phyloP scores from a whole-genome alignment of 2,329 filamentous ascomycete species.

The Scedosporium aurantiacum region DNA sequence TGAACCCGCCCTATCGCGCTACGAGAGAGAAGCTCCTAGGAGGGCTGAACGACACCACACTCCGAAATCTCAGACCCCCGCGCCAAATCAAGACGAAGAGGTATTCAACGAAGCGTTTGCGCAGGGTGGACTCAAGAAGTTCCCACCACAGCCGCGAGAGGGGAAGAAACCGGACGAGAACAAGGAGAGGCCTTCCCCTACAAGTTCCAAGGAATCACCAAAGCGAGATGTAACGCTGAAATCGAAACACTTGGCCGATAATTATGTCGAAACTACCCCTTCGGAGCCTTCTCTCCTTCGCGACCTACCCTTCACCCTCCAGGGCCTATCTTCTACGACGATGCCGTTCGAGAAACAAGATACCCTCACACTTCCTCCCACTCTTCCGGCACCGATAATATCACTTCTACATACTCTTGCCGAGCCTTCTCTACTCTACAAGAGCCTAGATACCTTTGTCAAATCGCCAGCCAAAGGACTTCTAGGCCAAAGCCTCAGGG shows the following conservation, averaged over 20 bases:
- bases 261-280: slow-evolving; percentile 46
- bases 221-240: slow-evolving; percentile 44
- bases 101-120: slow-evolving; percentile 42
- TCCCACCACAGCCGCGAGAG: slow-evolving; percentile 27
- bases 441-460: slow-evolving; percentile 68
- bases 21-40: slow-evolving; percentile 25
- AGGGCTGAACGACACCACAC: slow-evolving; percentile 25
- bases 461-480: slow-evolving; percentile 72
- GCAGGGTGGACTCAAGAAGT: slow-evolving; percentile 36
- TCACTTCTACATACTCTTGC: slow-evolving; percentile 81
- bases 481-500: slow-evolving; percentile 83
- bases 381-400: slow-evolving; percentile 72
- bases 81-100: slow-evolving; percentile 33
- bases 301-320: slow-evolving; percentile 84
- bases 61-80: slow-evolving; percentile 23
- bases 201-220: slow-evolving; percentile 17
- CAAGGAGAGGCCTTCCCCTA: slow-evolving; percentile 14
- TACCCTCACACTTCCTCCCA: slow-evolving; percentile 63
- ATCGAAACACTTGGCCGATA: slow-evolving; percentile 45
- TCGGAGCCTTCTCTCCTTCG: slow-evolving; percentile 57
- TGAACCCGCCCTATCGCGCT: slow-evolving; percentile 14
- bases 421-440: slow-evolving; percentile 88
- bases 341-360: slow-evolving; percentile 62
- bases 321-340: slow-evolving; percentile 81
- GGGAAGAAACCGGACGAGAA: slow-evolving; percentile 25